Percentiles rank a stretch among this genome's conserved stretches.
These are phyloP conservation scores for Vachellia collinsii DNA, from an alignment of 306 rosid species.

Conservation along the genomic window DNA sequence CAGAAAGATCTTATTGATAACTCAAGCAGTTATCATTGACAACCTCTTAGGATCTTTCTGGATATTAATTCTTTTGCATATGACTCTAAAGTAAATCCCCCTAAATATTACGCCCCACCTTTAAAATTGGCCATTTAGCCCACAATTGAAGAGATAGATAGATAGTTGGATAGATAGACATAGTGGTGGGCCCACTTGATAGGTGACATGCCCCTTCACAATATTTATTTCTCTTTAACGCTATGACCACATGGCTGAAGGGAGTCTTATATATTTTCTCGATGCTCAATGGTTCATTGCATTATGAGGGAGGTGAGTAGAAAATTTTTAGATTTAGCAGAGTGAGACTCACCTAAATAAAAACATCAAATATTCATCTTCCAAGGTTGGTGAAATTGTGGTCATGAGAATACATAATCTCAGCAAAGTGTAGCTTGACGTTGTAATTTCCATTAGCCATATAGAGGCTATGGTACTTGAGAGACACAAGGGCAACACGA, in stretches of 20 bases:
- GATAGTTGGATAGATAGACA: background rate
- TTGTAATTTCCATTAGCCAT: slow-evolving; percentile 65
- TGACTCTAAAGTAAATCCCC: no score
- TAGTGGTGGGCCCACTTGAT: background rate
- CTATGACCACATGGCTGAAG: background rate
- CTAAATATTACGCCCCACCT: no score
- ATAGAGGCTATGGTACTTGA: slow-evolving; percentile 70
- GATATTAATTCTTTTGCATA: no score
- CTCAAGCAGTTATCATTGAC: no score
- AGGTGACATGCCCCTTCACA: background rate
- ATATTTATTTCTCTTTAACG: background rate
- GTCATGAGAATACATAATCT: slow-evolving; percentile 55
- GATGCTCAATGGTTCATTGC: no score
- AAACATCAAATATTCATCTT: slow-evolving; percentile 66
- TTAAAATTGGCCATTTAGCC: background rate
- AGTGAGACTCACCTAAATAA: slow-evolving; percentile 63
- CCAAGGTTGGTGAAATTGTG: slow-evolving; percentile 50
- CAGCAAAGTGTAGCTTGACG: slow-evolving; percentile 77
- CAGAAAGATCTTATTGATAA: no score
- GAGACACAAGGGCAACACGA: slow-evolving; percentile 38
- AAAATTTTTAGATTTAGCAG: no score
- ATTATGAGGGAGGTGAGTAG: background rate
- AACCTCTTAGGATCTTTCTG: no score
- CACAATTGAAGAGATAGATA: no score
- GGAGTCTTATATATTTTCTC: background rate